phyloP scores from a whole-genome alignment of 1,139 yeast genomes.

The Geotrichum phurueaensis region DNA sequence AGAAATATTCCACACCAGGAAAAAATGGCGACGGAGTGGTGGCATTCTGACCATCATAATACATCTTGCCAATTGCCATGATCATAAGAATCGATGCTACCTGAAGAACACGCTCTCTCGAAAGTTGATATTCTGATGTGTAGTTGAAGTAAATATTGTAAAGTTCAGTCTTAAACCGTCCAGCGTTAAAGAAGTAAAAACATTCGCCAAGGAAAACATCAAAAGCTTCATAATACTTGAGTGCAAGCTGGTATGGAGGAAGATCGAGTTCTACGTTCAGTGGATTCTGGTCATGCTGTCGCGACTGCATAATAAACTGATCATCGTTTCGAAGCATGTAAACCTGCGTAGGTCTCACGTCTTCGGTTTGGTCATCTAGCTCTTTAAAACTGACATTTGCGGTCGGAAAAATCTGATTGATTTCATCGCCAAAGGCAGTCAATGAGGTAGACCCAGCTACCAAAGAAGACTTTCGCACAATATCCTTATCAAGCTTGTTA shows the following conservation, averaged over 20 bases:
- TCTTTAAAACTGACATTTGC: conserved; percentile 16
- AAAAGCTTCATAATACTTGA: conserved; percentile 67
- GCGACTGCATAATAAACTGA: neutral
- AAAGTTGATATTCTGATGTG: conserved; percentile 10
- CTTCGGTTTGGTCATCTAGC: conserved; percentile 5
- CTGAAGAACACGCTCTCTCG: conserved; percentile 29
- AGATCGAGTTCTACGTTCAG: conserved; percentile 42
- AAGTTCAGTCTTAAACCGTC: conserved; percentile 31
- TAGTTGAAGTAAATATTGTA: conserved; percentile 19
- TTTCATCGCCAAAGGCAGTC: conserved; percentile 20
- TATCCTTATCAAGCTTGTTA: neutral
- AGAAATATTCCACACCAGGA: conserved; percentile 24
- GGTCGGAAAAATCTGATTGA: conserved; percentile 18
- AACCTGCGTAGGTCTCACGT: neutral
- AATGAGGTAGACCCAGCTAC: conserved; percentile 4
- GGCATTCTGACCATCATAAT: conserved; percentile 26
- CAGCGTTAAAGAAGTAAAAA: conserved; percentile 80
- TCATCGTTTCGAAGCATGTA: neutral
- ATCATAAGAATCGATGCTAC: conserved; percentile 69
- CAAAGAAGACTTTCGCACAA: conserved; percentile 2
- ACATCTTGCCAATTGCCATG: conserved; percentile 83
- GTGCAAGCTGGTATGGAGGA: conserved; percentile 74
- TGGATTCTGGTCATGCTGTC: conserved; percentile 3
- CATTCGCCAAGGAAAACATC: conserved; percentile 79
- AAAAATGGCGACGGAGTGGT: conserved; percentile 2